Evolutionary conservation across 805 yeast genomes (phyloP), one percentile per base, ranked within the genome.

Genomic region (Ogataea trehalophila): DNA sequence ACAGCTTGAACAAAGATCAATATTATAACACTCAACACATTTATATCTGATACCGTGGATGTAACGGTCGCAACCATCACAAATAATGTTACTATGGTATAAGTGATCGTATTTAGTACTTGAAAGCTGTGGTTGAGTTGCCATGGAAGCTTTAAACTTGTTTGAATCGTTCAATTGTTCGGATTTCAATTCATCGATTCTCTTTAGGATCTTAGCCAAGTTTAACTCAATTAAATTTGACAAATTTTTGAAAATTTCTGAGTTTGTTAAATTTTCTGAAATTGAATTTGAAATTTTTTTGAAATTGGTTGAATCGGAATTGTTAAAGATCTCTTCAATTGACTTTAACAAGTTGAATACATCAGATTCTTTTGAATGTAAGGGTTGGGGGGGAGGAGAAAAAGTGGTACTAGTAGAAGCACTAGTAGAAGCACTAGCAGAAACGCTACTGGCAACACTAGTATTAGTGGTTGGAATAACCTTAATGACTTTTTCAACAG

Each of bases 11-110:
- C 85, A 80, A 44, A 80, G 60, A 56, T 80, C 85, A 57, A 67
- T 77, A 57, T 80, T 77, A 4, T 59, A 58, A 55, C 85, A 80
- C 31, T 77, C 73, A 23, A 72, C 52, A 59, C 85, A 80, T 39
- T 72, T 70, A 55, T 70, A 80, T 43, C 85, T 68, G 6, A 61
- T 51, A 7, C 85, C 85, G 6, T 26, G 40, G 20, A 63, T 55
- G 9, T 41, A 35, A 31, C 41, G 22, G 40, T 59, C 57, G 47
- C 72, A 68, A 16, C 61, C 60, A 50, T 68, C 70, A 49, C 71
- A 66, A n/a, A 52, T 34, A 22, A 65, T 55, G 31, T 48, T 48
- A 6, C 43, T 22, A 37, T 62, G 65, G 9, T 55, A 20, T 8
- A 41, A 11, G 18, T 37, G 23, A 16, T 41, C 43, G 11, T 44